A percentile compares a stretch with the other conserved stretches of the same genome.
Evolutionary conservation across 495 filamentous ascomycete genomes (phyloP).

Genomic region (Platismatia glauca): DNA sequence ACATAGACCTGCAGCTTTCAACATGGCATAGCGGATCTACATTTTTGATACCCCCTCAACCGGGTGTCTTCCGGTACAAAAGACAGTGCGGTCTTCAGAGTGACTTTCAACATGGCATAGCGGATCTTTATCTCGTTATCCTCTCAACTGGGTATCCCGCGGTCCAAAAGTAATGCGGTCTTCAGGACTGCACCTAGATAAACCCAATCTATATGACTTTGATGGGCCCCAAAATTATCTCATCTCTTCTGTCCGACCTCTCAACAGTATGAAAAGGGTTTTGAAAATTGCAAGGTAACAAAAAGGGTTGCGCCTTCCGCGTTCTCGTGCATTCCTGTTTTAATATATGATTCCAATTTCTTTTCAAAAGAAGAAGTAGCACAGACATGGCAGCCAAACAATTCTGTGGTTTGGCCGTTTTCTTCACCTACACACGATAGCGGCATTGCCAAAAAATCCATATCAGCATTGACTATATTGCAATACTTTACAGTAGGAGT

Average conservation of each 20-base stretch:
- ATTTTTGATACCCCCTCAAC: constrained; percentile 18
- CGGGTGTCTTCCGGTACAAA: background rate
- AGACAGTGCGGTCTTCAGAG: background rate
- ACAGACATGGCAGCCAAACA: background rate
- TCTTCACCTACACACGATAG: background rate
- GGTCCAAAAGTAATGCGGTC: background rate
- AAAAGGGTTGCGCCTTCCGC: background rate
- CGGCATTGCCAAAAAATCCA: background rate
- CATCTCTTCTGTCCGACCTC: background rate
- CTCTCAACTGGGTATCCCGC: constrained; percentile 12
- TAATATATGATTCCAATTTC: no score
- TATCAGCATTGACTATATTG: constrained; percentile 7
- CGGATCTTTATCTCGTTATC: constrained; percentile 11
- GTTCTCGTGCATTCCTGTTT: background rate
- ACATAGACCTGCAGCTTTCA: constrained; percentile 16
- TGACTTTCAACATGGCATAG: constrained; percentile 17
- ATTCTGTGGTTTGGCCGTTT: background rate
- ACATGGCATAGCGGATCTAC: constrained; percentile 16
- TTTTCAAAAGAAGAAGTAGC: background rate
- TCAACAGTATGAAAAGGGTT: background rate
- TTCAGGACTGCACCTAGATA: background rate
- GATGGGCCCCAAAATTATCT: background rate
- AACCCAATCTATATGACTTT: background rate
- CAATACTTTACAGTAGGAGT: background rate
- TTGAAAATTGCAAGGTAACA: background rate